Base-by-base conservation (phyloP, 1,139 yeast genomes). In the Spathaspora sp. region DNA sequence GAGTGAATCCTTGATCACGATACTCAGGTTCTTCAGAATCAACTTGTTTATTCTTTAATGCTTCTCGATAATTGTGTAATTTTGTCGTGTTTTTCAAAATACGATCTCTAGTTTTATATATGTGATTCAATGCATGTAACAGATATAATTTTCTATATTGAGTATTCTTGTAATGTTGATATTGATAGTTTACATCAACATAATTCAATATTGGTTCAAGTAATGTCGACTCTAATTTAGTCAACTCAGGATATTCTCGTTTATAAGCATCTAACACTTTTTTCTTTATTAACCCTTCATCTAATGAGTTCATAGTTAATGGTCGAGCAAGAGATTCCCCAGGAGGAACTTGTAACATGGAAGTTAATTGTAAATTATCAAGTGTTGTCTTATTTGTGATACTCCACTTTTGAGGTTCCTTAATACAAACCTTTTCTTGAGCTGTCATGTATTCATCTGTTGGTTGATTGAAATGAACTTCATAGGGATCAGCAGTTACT, bases 1-100 rank as follows among this genome's bases (percentile, higher is more conserved):
- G 77, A 0, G 97, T 91, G 60, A 90, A 95, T 13, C 99, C 98
- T 64, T 93, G 99, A 63, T 93, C 99, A 49, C 95, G 72, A 50
- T 78, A 74, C 57, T 89, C 97, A 4, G 66, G 67, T 48, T 76
- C 82, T 10, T 68, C 71, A n/a, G 67, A 18, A 9, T 40, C 31
- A 26, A 54, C 60, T 34, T 60, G 56, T 1, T 82, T 82, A 26
- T 63, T 61, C 43, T 72, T 68, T 31, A 70, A 59, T 52, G 69
- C 72, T 56, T 74, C 85, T 47, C 68, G 65, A 42, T 72, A 72
- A 11, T 67, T 60, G 24, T 73, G 69, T 43, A 85, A 65, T 56
- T 80, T 83, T 40, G 78, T 77, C 53, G 85, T 88, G 64, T 93
- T 86, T 60, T 86, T 87, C 54, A 91, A 59, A 18, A 91, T 79